These are phyloP conservation scores for Monilinia aucupariae DNA, from an alignment of 2,329 filamentous ascomycete genomes.

Conservation along the genomic window DNA sequence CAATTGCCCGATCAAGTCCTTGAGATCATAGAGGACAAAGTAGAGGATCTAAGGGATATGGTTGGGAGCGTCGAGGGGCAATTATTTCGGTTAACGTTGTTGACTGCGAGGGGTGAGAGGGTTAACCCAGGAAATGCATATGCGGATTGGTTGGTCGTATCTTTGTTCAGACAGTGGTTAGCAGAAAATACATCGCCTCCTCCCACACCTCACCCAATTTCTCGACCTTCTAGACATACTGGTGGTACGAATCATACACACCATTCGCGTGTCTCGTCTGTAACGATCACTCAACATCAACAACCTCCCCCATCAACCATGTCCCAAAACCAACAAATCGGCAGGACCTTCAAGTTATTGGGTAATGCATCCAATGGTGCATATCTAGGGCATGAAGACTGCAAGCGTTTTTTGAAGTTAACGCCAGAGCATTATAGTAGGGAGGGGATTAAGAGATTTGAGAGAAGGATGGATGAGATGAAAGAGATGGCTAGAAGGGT, in stretches of 20 bases:
- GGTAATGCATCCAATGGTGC: conserved; percentile 52
- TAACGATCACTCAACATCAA: conserved; percentile 11
- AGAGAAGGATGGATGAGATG: conserved; percentile 81
- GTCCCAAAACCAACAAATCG: conserved; percentile 40
- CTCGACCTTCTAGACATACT: conserved; percentile 31
- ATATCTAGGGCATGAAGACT: conserved; percentile 79
- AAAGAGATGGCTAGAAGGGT: conserved; percentile 77
- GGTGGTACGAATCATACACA: conserved; percentile 27
- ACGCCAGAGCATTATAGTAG: conserved; percentile 76
- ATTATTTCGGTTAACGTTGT: conserved; percentile 72
- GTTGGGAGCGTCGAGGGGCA: conserved; percentile 74
- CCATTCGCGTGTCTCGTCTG: conserved; percentile 44
- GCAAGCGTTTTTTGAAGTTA: conserved; percentile 83
- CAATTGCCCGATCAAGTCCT: conserved; percentile 70
- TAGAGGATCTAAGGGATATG: conserved; percentile 81
- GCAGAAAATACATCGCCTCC: conserved; percentile 81
- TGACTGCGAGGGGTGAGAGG: conserved; percentile 72
- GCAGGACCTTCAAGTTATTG: conserved; percentile 72
- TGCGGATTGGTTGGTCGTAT: conserved; percentile 84
- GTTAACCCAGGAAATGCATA: conserved; percentile 75
- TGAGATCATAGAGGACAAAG: conserved; percentile 91
- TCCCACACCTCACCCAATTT: conserved; percentile 32
- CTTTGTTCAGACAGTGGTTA: conserved; percentile 86
- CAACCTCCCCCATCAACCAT: conserved; percentile 4
- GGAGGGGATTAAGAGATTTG: conserved; percentile 80